Evolutionary conservation across 805 yeast genomes (phyloP), one percentile per base, ranked within the genome.

Genomic region (Priceomyces haplophilus): DNA sequence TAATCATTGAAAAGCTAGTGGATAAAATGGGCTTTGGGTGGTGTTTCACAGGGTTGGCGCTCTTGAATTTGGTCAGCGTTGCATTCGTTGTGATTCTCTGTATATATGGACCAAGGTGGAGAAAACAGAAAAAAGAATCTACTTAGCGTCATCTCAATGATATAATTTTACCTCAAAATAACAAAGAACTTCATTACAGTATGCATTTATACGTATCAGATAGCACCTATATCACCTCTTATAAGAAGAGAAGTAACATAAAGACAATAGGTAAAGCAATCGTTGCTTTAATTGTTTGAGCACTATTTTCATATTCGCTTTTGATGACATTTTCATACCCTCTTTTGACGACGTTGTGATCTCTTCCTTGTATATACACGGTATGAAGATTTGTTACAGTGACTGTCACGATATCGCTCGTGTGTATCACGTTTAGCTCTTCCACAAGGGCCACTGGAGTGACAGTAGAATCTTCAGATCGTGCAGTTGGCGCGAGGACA

Each of bases 21-120:
- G 20, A 42, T n/a, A 41, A 33, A 34, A 61, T 64, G 74, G 80
- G 80, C 0, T 62, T 61, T 42, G 80, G 80, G 0, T 76, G 80
- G 80, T 74, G 79, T 45, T 78, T 76, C 45, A 74, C 79, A 0
- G 80, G 79, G 0, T 52, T 76, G n/a, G 79, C 74, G 34, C 35
- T 60, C n/a, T 29, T 59, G 7, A 53, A 61, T 31, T 16, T 55
- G 10, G 21, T 54, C 16, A 52, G 58, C 4, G 41, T 58, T 11
- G 45, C 32, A 0, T 37, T 51, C 29, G 56, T 60, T 2, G 29
- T 50, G 7, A n/a, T 52, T n/a, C 43, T 59, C 21, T 40, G 54
- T 6, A 42, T 40, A 19, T 49, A 43, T 21, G 67, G 66, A 1
- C 53, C 59, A 1, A 32, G 18, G 17, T 60, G 65, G 66, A 51